Evolutionary conservation across 371 early-diverging fungal genomes (phyloP).

Genomic region (Blakeslea trispora): DNA sequence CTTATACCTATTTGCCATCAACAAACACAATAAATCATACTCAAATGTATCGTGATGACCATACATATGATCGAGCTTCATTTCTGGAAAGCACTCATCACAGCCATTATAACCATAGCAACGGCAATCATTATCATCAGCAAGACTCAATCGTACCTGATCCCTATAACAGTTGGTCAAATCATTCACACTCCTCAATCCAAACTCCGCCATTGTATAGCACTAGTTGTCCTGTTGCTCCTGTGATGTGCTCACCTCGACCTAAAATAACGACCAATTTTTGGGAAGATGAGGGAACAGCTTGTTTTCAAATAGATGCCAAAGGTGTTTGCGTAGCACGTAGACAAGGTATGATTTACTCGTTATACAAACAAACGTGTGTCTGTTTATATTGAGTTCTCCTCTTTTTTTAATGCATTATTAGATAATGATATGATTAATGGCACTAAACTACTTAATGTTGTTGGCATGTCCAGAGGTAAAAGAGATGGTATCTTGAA

Average conservation of each 20-base stretch:
- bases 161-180: neutral
- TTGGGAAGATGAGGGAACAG: constrained; percentile 84
- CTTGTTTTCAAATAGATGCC: constrained; percentile 80
- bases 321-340: constrained; percentile 78
- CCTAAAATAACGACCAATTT: constrained; percentile 73
- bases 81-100: constrained; percentile 1
- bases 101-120: constrained; percentile 4
- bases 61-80: neutral
- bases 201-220: constrained; percentile 1
- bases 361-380: constrained; percentile 7
- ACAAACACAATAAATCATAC: neutral
- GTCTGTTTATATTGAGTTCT: neutral
- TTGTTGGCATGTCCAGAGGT: constrained; percentile 86
- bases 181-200: neutral
- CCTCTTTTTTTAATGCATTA: too few species aligned
- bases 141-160: neutral
- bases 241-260: constrained; percentile 34
- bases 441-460: constrained; percentile 86
- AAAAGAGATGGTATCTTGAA: constrained; percentile 88
- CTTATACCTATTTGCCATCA: constrained; percentile 19
- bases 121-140: neutral
- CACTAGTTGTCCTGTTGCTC: neutral
- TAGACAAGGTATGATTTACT: constrained; percentile 62
- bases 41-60: neutral
- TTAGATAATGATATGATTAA: constrained; percentile 82